Base-by-base conservation (phyloP, 1,284 basidiomycete species). In the Leccinum solheimii region DNA sequence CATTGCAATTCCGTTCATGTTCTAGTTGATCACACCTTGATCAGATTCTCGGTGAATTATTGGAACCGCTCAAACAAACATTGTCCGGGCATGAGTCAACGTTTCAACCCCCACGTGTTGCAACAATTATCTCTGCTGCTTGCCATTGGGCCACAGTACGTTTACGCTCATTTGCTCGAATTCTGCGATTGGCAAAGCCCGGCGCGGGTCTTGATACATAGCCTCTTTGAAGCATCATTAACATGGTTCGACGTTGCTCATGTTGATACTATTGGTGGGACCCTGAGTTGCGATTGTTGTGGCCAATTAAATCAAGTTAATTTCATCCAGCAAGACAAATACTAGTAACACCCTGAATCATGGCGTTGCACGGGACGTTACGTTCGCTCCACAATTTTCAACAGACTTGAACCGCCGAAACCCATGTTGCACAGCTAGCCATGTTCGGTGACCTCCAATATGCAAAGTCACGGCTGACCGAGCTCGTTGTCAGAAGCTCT, bases 401-500 rank as follows among this genome's bases (percentile, higher is more conserved):
- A n/a, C 38, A n/a, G 6, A 40, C 2, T 2, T 16, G 36, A 38
- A 16, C 36, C 14, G 36, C 36, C 8, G 38, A 40, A 48, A 13
- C 27, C 27, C 14, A 16, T 36, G 38, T 38, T 45, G 43, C n/a
- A 8, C 43, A 45, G 19, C 19, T 21, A 43, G 40, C n/a, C 40
- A n/a, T 43, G 10, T 19, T 19, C n/a, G 21, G 21, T 21, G 21
- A 43, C 48, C 48, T 23, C 19, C 8, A 14, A 32, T 9, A 50
- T 56, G 26, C n/a, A 13, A 13, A 5, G 10, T 72, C 56, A 85
- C 34, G 85, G 79, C 45, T 69, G 72, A 48, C 75, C 78, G 2
- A 93, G 79, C 9, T 75, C 75, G 68, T 91, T 79, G 72, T 84
- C 81, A 36, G 78, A 71, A 9, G 83, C 84, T 71, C 88, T 80